A percentile compares a stretch with the other conserved stretches of the same genome.
Evolutionary conservation across 306 rosid species (phyloP).

Genomic region (Trifolium dubium): DNA sequence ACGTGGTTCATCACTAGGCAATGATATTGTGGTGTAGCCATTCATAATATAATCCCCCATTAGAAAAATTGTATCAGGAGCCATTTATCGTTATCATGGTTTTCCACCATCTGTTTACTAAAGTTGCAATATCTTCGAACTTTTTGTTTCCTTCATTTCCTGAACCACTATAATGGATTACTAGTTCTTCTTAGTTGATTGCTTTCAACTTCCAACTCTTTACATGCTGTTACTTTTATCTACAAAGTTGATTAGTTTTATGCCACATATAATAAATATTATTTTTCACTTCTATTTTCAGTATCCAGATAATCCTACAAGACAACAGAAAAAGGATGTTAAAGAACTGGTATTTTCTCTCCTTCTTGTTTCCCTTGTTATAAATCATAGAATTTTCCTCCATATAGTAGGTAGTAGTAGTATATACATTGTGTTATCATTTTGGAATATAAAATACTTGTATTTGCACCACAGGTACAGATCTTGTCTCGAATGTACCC

Average conservation of each 20-base stretch:
- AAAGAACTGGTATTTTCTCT: slow-evolving; percentile 78
- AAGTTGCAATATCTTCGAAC: slow-evolving; percentile 26
- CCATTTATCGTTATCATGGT: slow-evolving; percentile 17
- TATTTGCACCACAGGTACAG: slow-evolving; percentile 59
- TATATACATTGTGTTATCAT: slow-evolving; percentile 21
- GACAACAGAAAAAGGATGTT: slow-evolving; percentile 96
- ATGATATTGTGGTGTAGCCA: slow-evolving; percentile 30
- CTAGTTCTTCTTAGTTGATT: slow-evolving; percentile 8
- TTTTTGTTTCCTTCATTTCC: slow-evolving; percentile 8
- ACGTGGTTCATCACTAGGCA: neutral
- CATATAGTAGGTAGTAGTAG: neutral
- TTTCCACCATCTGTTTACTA: neutral
- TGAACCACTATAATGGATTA: neutral
- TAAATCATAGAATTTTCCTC: slow-evolving; percentile 15
- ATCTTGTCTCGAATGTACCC: slow-evolving; percentile 87
- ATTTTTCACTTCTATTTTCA: slow-evolving; percentile 42
- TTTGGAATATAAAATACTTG: slow-evolving; percentile 3
- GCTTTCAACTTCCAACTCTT: slow-evolving; percentile 7
- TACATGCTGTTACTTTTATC: slow-evolving; percentile 10
- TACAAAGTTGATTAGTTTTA: slow-evolving; percentile 1
- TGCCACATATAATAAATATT: neutral
- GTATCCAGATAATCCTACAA: slow-evolving; percentile 94
- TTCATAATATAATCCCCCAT: neutral
- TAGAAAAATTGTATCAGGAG: neutral
- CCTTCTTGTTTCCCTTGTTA: slow-evolving; percentile 21